Evolutionary conservation across 208 protist species (phyloP).

Genomic region (Trypanosomatidae sp.): DNA sequence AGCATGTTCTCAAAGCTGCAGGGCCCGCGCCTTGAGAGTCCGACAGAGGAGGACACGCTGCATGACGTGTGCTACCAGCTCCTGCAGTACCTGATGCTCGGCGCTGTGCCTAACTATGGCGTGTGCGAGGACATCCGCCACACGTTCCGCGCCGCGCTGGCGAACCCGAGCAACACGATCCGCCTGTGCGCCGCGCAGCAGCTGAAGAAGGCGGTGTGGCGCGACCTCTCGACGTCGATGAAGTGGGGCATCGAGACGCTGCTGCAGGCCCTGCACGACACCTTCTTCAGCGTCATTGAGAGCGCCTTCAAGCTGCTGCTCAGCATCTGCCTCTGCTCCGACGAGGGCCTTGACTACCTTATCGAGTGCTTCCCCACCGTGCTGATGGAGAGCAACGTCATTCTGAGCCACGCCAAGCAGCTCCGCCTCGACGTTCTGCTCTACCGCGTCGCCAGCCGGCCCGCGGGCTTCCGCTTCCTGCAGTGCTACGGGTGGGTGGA

Average conservation of each 20-base stretch:
- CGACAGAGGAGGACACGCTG: conserved; percentile 45
- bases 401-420: conserved; percentile 61
- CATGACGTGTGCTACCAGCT: conserved; percentile 78
- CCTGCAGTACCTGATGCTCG: conserved; percentile 71
- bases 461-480: conserved; percentile 81
- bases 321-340: conserved; percentile 84
- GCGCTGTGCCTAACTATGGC: conserved; percentile 88
- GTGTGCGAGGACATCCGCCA: conserved; percentile 88
- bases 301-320: conserved; percentile 82
- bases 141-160: conserved; percentile 63
- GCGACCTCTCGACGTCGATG: conserved; percentile 86
- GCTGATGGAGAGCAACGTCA: conserved; percentile 84
- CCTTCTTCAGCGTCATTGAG: conserved; percentile 75
- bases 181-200: conserved; percentile 79
- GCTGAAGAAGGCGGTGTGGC: conserved; percentile 76
- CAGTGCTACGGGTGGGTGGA: conserved; percentile 89
- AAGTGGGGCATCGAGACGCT: conserved; percentile 87
- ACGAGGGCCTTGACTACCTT: conserved; percentile 86
- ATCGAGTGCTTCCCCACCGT: conserved; percentile 81
- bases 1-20: conserved; percentile 66
- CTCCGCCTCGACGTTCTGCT: conserved; percentile 63
- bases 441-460: conserved; percentile 78
- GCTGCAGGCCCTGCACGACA: conserved; percentile 77
- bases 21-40: conserved; percentile 44
- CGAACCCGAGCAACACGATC: conserved; percentile 60